Percentiles rank a stretch among this genome's conserved stretches.
These are phyloP conservation scores for Stropharia rugosoannulata DNA, from an alignment of 768 basidiomycete species.

Conservation along the genomic window DNA sequence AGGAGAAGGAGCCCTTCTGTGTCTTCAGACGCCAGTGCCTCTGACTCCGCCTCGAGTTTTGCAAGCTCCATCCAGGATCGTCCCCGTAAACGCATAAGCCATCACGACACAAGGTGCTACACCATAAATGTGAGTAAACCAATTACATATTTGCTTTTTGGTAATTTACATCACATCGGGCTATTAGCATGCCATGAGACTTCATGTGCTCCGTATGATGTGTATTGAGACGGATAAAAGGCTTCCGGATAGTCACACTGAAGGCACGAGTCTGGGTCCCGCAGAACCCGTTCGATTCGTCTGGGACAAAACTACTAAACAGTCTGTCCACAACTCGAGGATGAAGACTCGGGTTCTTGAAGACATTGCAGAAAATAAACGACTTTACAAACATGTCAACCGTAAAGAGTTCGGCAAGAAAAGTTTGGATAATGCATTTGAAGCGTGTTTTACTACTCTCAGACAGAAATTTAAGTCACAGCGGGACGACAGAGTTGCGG, in stretches of 20 bases:
- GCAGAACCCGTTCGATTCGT: constrained; percentile 70
- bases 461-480: constrained; percentile 68
- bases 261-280: constrained; percentile 44
- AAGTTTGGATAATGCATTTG: constrained; percentile 59
- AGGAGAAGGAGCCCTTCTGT: constrained; percentile 32
- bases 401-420: constrained; percentile 67
- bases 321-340: constrained; percentile 69
- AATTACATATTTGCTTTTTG: background rate
- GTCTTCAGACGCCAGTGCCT: constrained; percentile 36
- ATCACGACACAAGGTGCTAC: constrained; percentile 63
- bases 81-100: constrained; percentile 45
- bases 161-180: constrained; percentile 1
- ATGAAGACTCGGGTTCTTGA: constrained; percentile 67
- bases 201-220: constrained; percentile 64
- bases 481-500: constrained; percentile 44
- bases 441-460: constrained; percentile 69
- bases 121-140: constrained; percentile 59
- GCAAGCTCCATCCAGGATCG: constrained; percentile 22
- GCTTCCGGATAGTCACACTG: constrained; percentile 61
- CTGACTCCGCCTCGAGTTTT: constrained; percentile 36
- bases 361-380: constrained; percentile 57
- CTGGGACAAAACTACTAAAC: constrained; percentile 76
- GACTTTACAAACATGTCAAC: constrained; percentile 60
- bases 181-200: constrained; percentile 66
- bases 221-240: constrained; percentile 50